These are phyloP conservation scores for Trichoderma simmonsii DNA, from an alignment of 2,329 filamentous ascomycete species.

Conservation along the genomic window DNA sequence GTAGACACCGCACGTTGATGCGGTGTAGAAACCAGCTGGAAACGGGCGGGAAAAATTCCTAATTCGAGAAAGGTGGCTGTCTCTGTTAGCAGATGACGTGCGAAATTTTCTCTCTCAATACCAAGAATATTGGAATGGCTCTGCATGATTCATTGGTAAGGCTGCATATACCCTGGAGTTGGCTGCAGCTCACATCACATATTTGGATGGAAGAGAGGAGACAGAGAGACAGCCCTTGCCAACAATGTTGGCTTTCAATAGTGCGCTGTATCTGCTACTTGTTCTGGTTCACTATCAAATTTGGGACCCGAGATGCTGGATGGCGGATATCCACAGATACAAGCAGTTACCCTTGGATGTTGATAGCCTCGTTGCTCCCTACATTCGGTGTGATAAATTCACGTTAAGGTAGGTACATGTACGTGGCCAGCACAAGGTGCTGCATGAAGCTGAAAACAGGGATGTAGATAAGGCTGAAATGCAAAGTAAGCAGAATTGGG, in stretches of 20 bases:
- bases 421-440: not conserved
- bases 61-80: not conserved
- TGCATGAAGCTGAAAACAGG: conserved; percentile 15
- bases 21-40: not conserved
- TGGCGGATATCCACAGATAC: not conserved
- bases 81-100: not conserved
- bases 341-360: not conserved
- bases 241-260: not conserved
- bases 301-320: not conserved
- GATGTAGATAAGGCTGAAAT: conserved; percentile 18
- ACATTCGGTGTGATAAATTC: not conserved
- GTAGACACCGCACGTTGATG: not conserved
- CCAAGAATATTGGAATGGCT: not conserved
- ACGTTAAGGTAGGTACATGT: not conserved
- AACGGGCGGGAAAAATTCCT: not conserved
- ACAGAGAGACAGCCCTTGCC: not conserved
- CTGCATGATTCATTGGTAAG: not conserved
- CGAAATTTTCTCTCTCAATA: not conserved
- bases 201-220: not conserved
- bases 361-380: not conserved
- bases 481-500: conserved; percentile 3
- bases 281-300: not conserved
- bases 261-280: not conserved
- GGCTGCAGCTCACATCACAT: not conserved
- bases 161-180: not conserved